phyloP scores from a whole-genome alignment of 2,329 filamentous ascomycete species.

The Falciphora oryzae region DNA sequence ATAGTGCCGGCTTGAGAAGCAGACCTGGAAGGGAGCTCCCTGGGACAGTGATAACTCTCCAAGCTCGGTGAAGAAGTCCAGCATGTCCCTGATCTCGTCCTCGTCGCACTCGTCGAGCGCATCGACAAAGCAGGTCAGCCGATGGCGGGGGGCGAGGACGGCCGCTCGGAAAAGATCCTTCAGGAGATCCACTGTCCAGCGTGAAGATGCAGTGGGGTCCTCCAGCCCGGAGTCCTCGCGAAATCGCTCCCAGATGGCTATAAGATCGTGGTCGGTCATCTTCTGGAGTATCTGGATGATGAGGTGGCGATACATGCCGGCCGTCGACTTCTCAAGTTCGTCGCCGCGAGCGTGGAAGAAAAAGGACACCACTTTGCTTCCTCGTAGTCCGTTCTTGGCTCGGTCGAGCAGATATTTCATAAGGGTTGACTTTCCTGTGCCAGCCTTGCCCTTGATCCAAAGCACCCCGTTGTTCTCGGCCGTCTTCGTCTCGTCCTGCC shows the following conservation, averaged over 20 bases:
- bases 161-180: slow-evolving; percentile 15
- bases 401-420: slow-evolving; percentile 25
- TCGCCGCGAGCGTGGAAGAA: slow-evolving; percentile 44
- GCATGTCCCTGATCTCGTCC: slow-evolving; percentile 34
- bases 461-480: slow-evolving; percentile 30
- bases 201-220: neutral
- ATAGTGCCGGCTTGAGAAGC: slow-evolving; percentile 43
- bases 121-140: slow-evolving; percentile 28
- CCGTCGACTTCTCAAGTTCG: slow-evolving; percentile 34
- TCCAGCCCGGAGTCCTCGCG: neutral
- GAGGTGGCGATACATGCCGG: slow-evolving; percentile 43
- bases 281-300: slow-evolving; percentile 36
- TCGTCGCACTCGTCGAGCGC: slow-evolving; percentile 45
- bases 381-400: slow-evolving; percentile 10
- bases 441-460: slow-evolving; percentile 39
- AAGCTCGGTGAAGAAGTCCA: slow-evolving; percentile 35
- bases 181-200: slow-evolving; percentile 11
- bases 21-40: slow-evolving; percentile 24
- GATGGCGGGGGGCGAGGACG: slow-evolving; percentile 10
- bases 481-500: slow-evolving; percentile 23
- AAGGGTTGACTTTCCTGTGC: slow-evolving; percentile 30
- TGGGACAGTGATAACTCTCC: slow-evolving; percentile 20
- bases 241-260: slow-evolving; percentile 20
- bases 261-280: slow-evolving; percentile 22
- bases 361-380: slow-evolving; percentile 26